phyloP scores from a whole-genome alignment of 2,329 filamentous ascomycete species.

The Nothophoma quercina region DNA sequence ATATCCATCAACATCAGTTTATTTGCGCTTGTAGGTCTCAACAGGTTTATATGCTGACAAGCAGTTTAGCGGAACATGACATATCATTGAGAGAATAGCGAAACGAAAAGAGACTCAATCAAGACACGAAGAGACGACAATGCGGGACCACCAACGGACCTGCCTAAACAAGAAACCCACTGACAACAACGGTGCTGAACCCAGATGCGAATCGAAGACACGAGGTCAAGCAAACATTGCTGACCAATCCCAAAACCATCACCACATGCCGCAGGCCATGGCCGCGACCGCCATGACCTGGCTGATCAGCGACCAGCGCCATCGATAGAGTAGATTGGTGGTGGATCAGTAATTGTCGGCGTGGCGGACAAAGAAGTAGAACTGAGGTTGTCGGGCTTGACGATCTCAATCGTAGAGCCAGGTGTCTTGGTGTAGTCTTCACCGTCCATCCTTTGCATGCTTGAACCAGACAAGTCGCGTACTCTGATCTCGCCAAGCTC shows the following conservation, averaged over 20 bases:
- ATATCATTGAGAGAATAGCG: no score
- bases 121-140: no score
- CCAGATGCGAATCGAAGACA: no score
- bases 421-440: not conserved
- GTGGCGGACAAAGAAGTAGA: not conserved
- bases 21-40: not conserved
- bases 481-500: constrained; percentile 11
- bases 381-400: no score
- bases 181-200: no score
- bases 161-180: no score
- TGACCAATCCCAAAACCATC: not conserved
- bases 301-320: constrained; percentile 1
- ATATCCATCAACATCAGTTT: no score
- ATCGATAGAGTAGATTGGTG: constrained; percentile 2
- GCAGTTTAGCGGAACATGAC: no score
- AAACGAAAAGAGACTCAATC: no score
- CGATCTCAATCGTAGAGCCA: not conserved
- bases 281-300: not conserved
- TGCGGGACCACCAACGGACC: no score
- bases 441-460: constrained; percentile 1
- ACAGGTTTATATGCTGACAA: no score
- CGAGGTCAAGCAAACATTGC: not conserved
- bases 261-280: not conserved
- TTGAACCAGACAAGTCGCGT: not conserved
- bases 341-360: not conserved